Conservation (phyloP, 2,329 filamentous ascomycete species). For the Penicillium sp. region DNA sequence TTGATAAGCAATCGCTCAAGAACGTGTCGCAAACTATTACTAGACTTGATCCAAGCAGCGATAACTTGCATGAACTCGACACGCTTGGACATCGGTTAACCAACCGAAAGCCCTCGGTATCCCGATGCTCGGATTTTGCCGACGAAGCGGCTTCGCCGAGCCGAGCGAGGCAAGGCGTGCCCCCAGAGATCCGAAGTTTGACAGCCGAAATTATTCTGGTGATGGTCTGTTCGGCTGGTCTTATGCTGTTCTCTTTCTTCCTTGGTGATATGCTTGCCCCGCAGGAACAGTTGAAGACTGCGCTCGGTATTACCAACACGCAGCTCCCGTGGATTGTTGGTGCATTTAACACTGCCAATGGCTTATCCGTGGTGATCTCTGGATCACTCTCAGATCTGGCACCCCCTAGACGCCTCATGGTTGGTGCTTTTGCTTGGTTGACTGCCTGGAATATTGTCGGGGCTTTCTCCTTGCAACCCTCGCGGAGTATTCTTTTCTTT, state of each 20-base stretch:
- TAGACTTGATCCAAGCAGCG: slow-evolving; percentile 3
- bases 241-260: slow-evolving; percentile 46
- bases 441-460: slow-evolving; percentile 43
- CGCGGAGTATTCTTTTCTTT: slow-evolving; percentile 38
- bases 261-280: slow-evolving; percentile 45
- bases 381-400: slow-evolving; percentile 41
- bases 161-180: slow-evolving; percentile 33
- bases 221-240: slow-evolving; percentile 44
- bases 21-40: slow-evolving; percentile 19
- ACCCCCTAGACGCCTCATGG: slow-evolving; percentile 44
- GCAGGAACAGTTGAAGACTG: slow-evolving; percentile 39
- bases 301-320: slow-evolving; percentile 41
- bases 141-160: slow-evolving; percentile 22
- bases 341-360: slow-evolving; percentile 44
- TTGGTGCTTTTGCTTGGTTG: slow-evolving; percentile 46
- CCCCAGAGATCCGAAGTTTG: slow-evolving; percentile 43
- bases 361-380: slow-evolving; percentile 45
- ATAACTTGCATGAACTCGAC: slow-evolving; percentile 16
- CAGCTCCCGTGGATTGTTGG: slow-evolving; percentile 48
- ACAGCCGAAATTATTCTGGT: slow-evolving; percentile 44
- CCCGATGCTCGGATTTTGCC: slow-evolving; percentile 6
- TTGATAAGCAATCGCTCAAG: slow-evolving; percentile 18
- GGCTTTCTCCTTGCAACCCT: slow-evolving; percentile 38
- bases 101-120: slow-evolving; percentile 19
- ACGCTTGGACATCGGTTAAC: slow-evolving; percentile 13